Conservation (phyloP, 163 green algal genomes). For the Scenedesmus sp. region DNA sequence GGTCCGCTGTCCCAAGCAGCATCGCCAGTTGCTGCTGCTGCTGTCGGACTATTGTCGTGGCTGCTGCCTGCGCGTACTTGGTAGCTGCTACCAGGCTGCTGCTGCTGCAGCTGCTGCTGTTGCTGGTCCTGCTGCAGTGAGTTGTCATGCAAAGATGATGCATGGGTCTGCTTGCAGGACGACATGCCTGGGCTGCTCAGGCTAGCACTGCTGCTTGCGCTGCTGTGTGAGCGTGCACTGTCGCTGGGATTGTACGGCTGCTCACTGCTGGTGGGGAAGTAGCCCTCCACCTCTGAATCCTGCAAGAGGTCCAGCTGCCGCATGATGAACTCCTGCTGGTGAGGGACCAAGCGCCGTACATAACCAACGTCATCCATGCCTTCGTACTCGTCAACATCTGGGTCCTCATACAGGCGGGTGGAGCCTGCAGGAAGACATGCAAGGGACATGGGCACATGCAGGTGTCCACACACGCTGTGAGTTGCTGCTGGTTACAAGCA, state of each 20-base stretch:
- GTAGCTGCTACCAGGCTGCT: background rate
- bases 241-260: background rate
- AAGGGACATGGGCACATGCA: background rate
- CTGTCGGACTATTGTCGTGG: slow-evolving; percentile 11
- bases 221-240: background rate
- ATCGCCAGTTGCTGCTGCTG: slow-evolving; percentile 54
- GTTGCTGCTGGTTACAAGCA: background rate
- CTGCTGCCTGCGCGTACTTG: background rate
- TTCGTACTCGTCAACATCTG: slow-evolving; percentile 68
- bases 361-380: slow-evolving; percentile 72
- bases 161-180: slow-evolving; percentile 14
- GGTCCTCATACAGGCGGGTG: slow-evolving; percentile 54
- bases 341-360: slow-evolving; percentile 55
- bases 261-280: slow-evolving; percentile 25
- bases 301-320: slow-evolving; percentile 59
- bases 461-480: background rate
- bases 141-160: background rate
- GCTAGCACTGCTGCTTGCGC: slow-evolving; percentile 42
- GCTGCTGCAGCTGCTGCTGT: slow-evolving; percentile 4
- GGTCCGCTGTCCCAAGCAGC: slow-evolving; percentile 69
- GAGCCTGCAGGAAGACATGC: slow-evolving; percentile 30
- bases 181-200: slow-evolving; percentile 29
- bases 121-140: background rate
- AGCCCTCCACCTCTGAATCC: background rate
- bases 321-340: slow-evolving; percentile 67